These are phyloP conservation scores for Coemansia interrupta DNA, from an alignment of 192 early-diverging fungal genomes.

Conservation along the genomic window DNA sequence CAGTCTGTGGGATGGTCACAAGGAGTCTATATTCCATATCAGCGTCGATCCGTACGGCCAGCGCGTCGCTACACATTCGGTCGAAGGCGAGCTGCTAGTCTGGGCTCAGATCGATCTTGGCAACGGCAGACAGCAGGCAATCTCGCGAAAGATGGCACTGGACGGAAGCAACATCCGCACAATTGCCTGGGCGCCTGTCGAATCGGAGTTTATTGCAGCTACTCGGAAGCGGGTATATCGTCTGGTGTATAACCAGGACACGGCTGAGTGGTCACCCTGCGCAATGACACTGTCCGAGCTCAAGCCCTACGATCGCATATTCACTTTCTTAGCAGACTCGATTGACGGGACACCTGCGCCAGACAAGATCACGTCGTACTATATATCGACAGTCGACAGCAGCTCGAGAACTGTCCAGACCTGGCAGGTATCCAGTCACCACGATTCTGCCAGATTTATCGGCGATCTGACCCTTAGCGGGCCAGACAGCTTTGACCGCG, in stretches of 20 bases:
- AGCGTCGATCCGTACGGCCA: constrained; percentile 52
- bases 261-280: constrained; percentile 35
- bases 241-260: constrained; percentile 16
- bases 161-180: constrained; percentile 41
- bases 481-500: constrained; percentile 28
- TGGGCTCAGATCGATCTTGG: constrained; percentile 27
- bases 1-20: constrained; percentile 50
- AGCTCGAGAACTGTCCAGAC: constrained; percentile 29
- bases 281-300: constrained; percentile 23
- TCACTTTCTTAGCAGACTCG: constrained; percentile 32
- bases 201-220: constrained; percentile 48
- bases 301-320: constrained; percentile 41
- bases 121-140: neutral
- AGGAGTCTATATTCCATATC: constrained; percentile 45
- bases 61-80: constrained; percentile 41
- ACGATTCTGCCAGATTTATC: constrained; percentile 16
- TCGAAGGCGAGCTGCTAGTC: constrained; percentile 48
- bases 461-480: constrained; percentile 14
- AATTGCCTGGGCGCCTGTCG: constrained; percentile 50
- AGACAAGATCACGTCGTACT: constrained; percentile 15
- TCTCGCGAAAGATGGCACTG: constrained; percentile 43
- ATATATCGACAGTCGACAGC: constrained; percentile 34
- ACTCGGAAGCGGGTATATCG: constrained; percentile 38
- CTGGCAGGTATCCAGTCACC: constrained; percentile 26
- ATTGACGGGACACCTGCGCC: neutral